phyloP scores from a whole-genome alignment of 2,329 filamentous ascomycete species.

The Trichoderma arundinaceum region DNA sequence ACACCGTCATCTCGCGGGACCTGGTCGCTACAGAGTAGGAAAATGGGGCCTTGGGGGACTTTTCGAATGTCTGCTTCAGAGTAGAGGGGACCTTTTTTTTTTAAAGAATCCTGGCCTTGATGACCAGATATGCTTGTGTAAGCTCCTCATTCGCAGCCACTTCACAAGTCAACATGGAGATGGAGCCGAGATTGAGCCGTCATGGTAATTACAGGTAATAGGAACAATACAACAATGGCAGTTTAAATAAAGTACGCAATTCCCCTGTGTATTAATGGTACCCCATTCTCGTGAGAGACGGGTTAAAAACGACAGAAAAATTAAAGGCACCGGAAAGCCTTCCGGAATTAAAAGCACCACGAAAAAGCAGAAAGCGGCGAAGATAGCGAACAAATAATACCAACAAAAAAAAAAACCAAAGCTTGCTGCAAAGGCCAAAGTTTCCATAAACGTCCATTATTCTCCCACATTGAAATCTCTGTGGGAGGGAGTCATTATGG shows the following conservation, averaged over 20 bases:
- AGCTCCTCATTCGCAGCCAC: neutral
- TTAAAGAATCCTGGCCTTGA: neutral
- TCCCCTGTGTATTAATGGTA: slow-evolving; percentile 34
- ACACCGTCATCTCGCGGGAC: neutral
- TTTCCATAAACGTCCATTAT: slow-evolving; percentile 30
- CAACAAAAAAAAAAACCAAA: slow-evolving; percentile 31
- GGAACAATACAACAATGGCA: neutral
- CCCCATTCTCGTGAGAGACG: slow-evolving; percentile 31
- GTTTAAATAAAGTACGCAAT: slow-evolving; percentile 2
- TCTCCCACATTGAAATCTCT: slow-evolving; percentile 12
- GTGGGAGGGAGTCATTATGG: slow-evolving; percentile 25
- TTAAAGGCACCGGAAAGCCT: slow-evolving; percentile 30
- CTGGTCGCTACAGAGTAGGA: neutral
- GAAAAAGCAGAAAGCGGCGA: slow-evolving; percentile 24
- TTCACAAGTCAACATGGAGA: neutral
- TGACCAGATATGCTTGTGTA: neutral
- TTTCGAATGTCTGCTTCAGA: neutral
- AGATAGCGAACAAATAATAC: slow-evolving; percentile 33
- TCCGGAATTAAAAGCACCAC: slow-evolving; percentile 26
- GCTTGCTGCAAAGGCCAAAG: slow-evolving; percentile 30
- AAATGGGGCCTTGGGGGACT: neutral
- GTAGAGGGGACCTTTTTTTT: neutral
- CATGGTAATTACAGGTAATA: neutral
- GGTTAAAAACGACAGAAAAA: neutral
- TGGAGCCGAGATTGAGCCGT: neutral